Conservation (phyloP, 1,284 basidiomycete genomes). For the Tylopilus sp. region DNA sequence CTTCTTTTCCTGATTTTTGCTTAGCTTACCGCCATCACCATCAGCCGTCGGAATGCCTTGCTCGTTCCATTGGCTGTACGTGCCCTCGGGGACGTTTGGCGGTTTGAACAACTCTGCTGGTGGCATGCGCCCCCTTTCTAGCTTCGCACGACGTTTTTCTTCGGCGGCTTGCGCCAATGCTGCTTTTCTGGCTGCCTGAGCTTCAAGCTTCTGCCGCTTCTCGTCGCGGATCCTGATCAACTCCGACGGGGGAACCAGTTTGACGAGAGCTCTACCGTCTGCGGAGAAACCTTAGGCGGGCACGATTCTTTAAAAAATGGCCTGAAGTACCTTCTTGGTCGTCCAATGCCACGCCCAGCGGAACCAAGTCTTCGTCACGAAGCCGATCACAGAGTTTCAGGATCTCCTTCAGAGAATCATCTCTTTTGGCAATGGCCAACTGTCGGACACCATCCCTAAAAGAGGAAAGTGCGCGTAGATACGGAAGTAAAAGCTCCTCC, state of each 20-base stretch:
- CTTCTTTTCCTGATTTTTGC: conserved; percentile 82
- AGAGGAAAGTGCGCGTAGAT: conserved; percentile 78
- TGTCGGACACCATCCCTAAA: conserved; percentile 91
- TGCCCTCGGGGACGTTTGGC: conserved; percentile 67
- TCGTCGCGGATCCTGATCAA: conserved; percentile 86
- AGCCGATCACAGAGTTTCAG: conserved; percentile 84
- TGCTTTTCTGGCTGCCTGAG: conserved; percentile 81
- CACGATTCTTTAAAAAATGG: conserved; percentile 1
- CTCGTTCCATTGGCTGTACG: conserved; percentile 81
- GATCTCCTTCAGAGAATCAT: conserved; percentile 71
- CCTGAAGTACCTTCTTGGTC: conserved; percentile 79
- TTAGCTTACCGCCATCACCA: conserved; percentile 78
- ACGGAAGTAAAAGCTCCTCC: conserved; percentile 87
- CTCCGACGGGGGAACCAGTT: conserved; percentile 83
- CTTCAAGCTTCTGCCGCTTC: conserved; percentile 75
- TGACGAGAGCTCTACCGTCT: conserved; percentile 95
- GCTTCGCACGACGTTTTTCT: conserved; percentile 73
- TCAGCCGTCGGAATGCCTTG: conserved; percentile 83
- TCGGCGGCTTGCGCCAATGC: conserved; percentile 70
- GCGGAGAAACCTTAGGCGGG: not conserved
- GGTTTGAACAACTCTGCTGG: conserved; percentile 84
- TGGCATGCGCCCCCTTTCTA: conserved; percentile 79
- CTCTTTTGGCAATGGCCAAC: conserved; percentile 73
- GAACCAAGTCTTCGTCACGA: conserved; percentile 86
- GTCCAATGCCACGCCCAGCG: conserved; percentile 92